These are phyloP conservation scores for Thelonectria discophora DNA, from an alignment of 2,329 filamentous ascomycete genomes.

Conservation along the genomic window DNA sequence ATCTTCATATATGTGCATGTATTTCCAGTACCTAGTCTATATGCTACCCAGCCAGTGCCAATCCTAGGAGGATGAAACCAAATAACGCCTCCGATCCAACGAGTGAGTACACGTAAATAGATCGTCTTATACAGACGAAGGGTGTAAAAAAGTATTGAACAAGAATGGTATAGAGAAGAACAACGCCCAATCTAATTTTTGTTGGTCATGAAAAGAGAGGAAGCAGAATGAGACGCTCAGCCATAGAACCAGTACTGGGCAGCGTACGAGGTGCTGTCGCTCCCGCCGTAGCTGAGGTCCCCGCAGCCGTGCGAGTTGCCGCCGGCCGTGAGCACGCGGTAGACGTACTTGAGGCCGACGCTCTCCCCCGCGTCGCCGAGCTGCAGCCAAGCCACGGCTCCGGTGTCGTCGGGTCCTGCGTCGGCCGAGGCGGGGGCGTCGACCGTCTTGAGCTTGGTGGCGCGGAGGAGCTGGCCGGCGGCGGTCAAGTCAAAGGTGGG, in stretches of 20 bases:
- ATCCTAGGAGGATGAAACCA: slow-evolving; percentile 8
- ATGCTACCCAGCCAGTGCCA: too few species aligned
- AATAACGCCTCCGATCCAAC: slow-evolving; percentile 19
- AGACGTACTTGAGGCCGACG: slow-evolving; percentile 54
- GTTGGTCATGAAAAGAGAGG: slow-evolving; percentile 27
- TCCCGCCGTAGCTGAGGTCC: slow-evolving; percentile 42
- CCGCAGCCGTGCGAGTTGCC: slow-evolving; percentile 57
- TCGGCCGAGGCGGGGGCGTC: slow-evolving; percentile 61
- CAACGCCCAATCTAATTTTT: slow-evolving; percentile 32
- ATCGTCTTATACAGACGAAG: slow-evolving; percentile 13
- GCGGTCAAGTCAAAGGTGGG: slow-evolving; percentile 67
- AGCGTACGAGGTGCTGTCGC: slow-evolving; percentile 63
- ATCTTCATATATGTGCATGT: too few species aligned
- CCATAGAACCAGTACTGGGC: slow-evolving; percentile 68
- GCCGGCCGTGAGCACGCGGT: slow-evolving; percentile 65
- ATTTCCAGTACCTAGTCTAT: too few species aligned
- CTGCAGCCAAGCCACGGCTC: slow-evolving; percentile 65
- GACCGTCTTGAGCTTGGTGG: slow-evolving; percentile 59
- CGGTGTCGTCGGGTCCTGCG: slow-evolving; percentile 56
- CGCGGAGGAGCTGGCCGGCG: slow-evolving; percentile 50
- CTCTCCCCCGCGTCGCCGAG: slow-evolving; percentile 55
- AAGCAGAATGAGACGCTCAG: slow-evolving; percentile 27
- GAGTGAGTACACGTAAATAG: too few species aligned
- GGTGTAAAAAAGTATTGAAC: neutral
- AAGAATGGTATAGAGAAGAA: slow-evolving; percentile 5